Base-by-base conservation (phyloP, 2,329 filamentous ascomycete genomes). In the Cladophialophora psammophila region DNA sequence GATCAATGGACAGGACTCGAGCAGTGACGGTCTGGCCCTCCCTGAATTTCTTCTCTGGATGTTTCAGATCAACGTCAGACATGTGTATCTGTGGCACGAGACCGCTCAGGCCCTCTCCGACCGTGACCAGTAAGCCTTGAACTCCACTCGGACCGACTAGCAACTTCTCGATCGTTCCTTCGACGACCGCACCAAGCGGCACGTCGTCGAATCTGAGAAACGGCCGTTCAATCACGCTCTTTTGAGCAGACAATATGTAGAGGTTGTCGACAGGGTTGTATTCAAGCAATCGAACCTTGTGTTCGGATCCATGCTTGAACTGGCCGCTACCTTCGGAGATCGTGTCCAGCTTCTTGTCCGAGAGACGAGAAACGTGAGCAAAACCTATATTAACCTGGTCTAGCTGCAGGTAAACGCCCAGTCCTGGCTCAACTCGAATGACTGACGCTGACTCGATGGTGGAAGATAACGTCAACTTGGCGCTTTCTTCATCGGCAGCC, bases 11-110 rank as follows among this genome's bases (percentile, higher is more conserved):
- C 34, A 99, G 81, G 32, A 99, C 92, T 67, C 94, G 87, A 20
- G 91, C 91, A 72, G 92, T 97, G 69, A 99, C 89, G 60, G 90
- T 87, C 78, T 92, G 87, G 1, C 93, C 93, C 77, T 94, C 92
- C 68, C 91, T 88, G 80, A 97, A 99, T 77, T 97, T 98, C 83
- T 94, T 96, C 79, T 99, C 95, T 0, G 95, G 95, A 74, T 97
- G 91, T 75, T 95, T 91, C 31, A 99, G 83, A 68, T 88, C 88
- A 13, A 95, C 87, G 77, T 99, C 96, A 54, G 95, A 90, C 73
- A 99, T 84, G 76, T 99, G 96, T 76, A 90, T 89, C 75, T 94
- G 91, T 3, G 93, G 87, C 2, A 98, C 93, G 65, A 97, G 86
- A n/a, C 93, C 95, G 59, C 88, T 90, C 71, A 99, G 93, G 54